Conservation (phyloP, 352 stramenopile species). For the Globisporangium yorkense region DNA sequence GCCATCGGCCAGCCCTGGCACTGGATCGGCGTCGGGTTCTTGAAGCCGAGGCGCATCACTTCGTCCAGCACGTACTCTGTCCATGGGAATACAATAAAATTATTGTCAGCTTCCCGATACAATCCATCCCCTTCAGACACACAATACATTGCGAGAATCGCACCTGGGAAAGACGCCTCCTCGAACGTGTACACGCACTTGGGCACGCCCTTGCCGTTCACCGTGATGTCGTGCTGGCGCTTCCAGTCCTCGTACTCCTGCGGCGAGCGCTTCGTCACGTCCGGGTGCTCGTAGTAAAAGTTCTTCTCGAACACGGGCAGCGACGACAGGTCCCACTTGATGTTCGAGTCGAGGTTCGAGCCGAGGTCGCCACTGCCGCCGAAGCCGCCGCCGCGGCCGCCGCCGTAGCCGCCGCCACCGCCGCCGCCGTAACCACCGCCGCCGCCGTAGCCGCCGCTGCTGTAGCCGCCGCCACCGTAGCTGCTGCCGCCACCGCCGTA, state of each 20-base stretch:
- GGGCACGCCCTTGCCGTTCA: slow-evolving; percentile 94
- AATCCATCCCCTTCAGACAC: background rate
- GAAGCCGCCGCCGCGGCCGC: slow-evolving; percentile 23
- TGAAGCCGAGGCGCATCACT: slow-evolving; percentile 96
- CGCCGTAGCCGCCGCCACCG: slow-evolving; percentile 22
- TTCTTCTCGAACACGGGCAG: slow-evolving; percentile 98
- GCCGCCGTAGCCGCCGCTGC: slow-evolving; percentile 23
- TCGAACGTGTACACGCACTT: slow-evolving; percentile 97
- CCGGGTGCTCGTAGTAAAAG: slow-evolving; percentile 99
- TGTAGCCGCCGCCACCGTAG: slow-evolving; percentile 25
- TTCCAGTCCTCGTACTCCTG: slow-evolving; percentile 91
- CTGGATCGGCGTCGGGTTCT: slow-evolving; percentile 90
- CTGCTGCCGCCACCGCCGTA: slow-evolving; percentile 19
- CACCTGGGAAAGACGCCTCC: slow-evolving; percentile 87
- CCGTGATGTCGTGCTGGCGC: slow-evolving; percentile 91
- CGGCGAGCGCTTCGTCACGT: slow-evolving; percentile 90
- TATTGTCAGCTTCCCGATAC: background rate
- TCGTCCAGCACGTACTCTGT: slow-evolving; percentile 96
- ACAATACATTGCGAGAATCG: background rate
- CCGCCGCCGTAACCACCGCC: slow-evolving; percentile 32
- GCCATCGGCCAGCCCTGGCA: slow-evolving; percentile 99
- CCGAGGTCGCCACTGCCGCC: slow-evolving; percentile 75
- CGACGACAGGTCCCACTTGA: slow-evolving; percentile 94
- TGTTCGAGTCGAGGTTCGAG: slow-evolving; percentile 85
- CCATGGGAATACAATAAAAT: background rate